These are phyloP conservation scores for Penicillium polonicum DNA, from an alignment of 2,329 filamentous ascomycete genomes.

Conservation along the genomic window DNA sequence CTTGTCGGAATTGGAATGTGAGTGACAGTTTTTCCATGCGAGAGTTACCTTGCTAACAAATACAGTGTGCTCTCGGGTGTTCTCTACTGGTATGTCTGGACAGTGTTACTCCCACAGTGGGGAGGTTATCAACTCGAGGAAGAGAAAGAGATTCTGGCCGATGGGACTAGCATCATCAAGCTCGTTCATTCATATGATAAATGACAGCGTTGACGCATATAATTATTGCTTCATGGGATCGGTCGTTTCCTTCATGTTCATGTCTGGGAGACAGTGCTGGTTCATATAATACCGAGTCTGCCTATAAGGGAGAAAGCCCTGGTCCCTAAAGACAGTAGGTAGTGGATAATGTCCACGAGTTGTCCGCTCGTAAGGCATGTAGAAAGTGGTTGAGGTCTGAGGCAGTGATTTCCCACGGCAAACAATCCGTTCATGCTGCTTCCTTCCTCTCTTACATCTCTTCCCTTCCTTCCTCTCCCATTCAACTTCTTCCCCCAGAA, in stretches of 20 bases:
- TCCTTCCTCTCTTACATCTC: not conserved
- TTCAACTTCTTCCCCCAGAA: not conserved
- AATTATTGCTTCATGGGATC: not conserved
- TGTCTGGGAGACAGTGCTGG: not conserved
- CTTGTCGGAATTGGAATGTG: conserved; percentile 50
- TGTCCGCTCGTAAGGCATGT: not conserved
- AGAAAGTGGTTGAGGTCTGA: not conserved
- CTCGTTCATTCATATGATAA: conserved; percentile 41
- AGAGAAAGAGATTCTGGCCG: conserved; percentile 57
- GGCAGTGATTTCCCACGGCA: not conserved
- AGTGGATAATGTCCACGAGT: no score
- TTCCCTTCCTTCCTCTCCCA: no score
- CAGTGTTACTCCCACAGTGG: conserved; percentile 58
- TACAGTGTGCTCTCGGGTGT: conserved; percentile 57
- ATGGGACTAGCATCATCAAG: conserved; percentile 66
- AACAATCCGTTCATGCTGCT: not conserved
- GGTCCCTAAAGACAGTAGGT: not conserved
- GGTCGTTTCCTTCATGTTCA: no score
- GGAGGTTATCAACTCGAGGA: conserved; percentile 64
- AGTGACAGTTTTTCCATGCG: conserved; percentile 25
- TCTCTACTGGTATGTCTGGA: conserved; percentile 69
- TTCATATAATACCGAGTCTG: not conserved
- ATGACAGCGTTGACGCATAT: not conserved
- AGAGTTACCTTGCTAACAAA: conserved; percentile 11
- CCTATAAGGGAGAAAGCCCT: not conserved